Evolutionary conservation across 768 basidiomycete species (phyloP).

Genomic region (Coprinopsis cinerea): DNA sequence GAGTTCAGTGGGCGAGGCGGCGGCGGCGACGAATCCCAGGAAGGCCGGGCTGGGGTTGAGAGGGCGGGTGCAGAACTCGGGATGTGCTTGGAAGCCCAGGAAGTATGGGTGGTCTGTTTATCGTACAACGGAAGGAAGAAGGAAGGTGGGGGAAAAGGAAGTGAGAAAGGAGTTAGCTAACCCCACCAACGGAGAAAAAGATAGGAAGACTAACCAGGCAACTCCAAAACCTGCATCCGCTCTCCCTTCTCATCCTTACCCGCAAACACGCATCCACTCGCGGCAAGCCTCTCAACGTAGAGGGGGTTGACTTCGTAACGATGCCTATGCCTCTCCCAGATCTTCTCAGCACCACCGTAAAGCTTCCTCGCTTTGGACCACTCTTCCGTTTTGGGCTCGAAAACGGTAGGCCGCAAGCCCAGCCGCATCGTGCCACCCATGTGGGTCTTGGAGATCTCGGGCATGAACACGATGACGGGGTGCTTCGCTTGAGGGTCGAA

Average conservation of each 20-base stretch:
- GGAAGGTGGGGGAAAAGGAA: too few relatives aligned
- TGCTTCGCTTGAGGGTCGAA: slow-evolving; percentile 57
- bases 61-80: slow-evolving; percentile 97
- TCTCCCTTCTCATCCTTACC: slow-evolving; percentile 96
- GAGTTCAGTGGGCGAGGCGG: slow-evolving; percentile 47
- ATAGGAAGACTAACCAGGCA: slow-evolving; percentile 51
- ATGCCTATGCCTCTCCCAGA: slow-evolving; percentile 97
- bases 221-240: slow-evolving; percentile 94
- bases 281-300: slow-evolving; percentile 65
- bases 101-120: slow-evolving; percentile 98
- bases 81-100: slow-evolving; percentile 91
- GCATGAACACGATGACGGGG: slow-evolving; percentile 94
- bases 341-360: slow-evolving; percentile 75
- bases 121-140: too few relatives aligned
- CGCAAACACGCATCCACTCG: slow-evolving; percentile 57
- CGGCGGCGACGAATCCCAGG: slow-evolving; percentile 90
- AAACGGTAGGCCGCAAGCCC: slow-evolving; percentile 95
- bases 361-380: slow-evolving; percentile 73
- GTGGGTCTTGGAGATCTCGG: slow-evolving; percentile 95
- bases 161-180: slow-evolving; percentile 1
- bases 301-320: slow-evolving; percentile 92
- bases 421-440: slow-evolving; percentile 99
- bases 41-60: slow-evolving; percentile 96
- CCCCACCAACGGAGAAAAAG: neutral
- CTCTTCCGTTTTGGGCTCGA: slow-evolving; percentile 58